Percentiles rank a stretch among this genome's conserved stretches.
Conservation (phyloP, 352 stramenopile genomes). For the Detonula confervacea region DNA sequence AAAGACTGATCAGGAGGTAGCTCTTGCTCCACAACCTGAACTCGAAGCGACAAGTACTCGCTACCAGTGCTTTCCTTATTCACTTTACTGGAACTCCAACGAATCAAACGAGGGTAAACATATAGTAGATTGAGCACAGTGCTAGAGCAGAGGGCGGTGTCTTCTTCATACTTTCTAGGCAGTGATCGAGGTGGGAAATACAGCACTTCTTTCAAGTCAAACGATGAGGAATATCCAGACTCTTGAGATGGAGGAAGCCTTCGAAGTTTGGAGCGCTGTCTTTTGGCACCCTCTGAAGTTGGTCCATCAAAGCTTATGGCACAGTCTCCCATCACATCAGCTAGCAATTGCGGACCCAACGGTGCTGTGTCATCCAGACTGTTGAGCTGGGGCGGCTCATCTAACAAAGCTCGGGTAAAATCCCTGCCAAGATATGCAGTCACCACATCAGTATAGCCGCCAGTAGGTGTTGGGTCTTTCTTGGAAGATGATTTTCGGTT, state of each 20-base stretch:
- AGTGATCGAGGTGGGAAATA: slow-evolving; percentile 66
- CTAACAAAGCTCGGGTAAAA: slow-evolving; percentile 76
- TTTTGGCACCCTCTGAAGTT: slow-evolving; percentile 33
- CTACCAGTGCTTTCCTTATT: slow-evolving; percentile 15
- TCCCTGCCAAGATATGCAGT: slow-evolving; percentile 65
- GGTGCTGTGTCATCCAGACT: slow-evolving; percentile 36
- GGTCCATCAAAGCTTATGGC: slow-evolving; percentile 63
- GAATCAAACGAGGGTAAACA: slow-evolving; percentile 75
- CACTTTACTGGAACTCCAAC: slow-evolving; percentile 11
- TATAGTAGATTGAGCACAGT: slow-evolving; percentile 74
- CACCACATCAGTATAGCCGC: slow-evolving; percentile 57
- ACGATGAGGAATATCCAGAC: slow-evolving; percentile 66
- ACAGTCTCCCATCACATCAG: slow-evolving; percentile 74
- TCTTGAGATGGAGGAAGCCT: slow-evolving; percentile 60
- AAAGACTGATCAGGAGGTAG: slow-evolving; percentile 39
- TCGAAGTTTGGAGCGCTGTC: slow-evolving; percentile 65
- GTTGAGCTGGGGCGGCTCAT: slow-evolving; percentile 56
- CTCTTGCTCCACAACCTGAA: slow-evolving; percentile 63
- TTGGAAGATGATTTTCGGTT: slow-evolving; percentile 13
- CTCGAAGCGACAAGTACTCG: slow-evolving; percentile 48
- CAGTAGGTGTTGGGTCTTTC: not conserved
- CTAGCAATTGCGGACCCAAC: slow-evolving; percentile 61
- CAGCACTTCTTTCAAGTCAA: slow-evolving; percentile 78
- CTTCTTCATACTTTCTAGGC: slow-evolving; percentile 64
- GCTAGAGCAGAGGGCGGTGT: slow-evolving; percentile 44